Evolutionary conservation across 148 eudicot species (phyloP).

Genomic region (Rhododendron ovatum): DNA sequence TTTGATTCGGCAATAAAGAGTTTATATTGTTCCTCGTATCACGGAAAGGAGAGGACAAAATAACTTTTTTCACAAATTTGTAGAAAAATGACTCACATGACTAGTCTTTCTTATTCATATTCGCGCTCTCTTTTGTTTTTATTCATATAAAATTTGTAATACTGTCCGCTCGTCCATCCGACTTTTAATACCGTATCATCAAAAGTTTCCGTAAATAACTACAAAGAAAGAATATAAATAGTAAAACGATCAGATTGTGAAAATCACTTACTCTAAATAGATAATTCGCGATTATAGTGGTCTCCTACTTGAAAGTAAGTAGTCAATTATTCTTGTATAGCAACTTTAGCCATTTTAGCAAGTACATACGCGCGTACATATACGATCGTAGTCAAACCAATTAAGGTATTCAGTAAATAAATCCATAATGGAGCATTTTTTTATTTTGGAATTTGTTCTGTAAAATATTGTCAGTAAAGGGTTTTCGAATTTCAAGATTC

Average conservation of each 20-base stretch:
- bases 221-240: not conserved
- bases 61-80: not conserved
- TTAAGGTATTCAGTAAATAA: not conserved
- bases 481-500: not conserved
- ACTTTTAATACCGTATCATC: not conserved
- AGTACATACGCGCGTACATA: not conserved
- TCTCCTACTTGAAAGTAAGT: not conserved
- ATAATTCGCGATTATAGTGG: not conserved
- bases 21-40: constrained; percentile 19
- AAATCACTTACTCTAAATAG: no score
- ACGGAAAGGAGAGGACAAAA: constrained; percentile 4
- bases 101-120: not conserved
- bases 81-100: not conserved
- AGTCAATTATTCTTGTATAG: not conserved
- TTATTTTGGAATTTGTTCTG: not conserved
- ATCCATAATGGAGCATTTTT: not conserved
- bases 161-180: not conserved
- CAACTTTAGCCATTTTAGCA: not conserved
- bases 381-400: not conserved
- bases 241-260: not conserved
- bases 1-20: constrained; percentile 24
- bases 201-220: not conserved
- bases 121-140: not conserved
- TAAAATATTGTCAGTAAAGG: not conserved
- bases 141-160: not conserved